Base-by-base conservation (phyloP, 768 basidiomycete species). In the Lentinus brumalis region DNA sequence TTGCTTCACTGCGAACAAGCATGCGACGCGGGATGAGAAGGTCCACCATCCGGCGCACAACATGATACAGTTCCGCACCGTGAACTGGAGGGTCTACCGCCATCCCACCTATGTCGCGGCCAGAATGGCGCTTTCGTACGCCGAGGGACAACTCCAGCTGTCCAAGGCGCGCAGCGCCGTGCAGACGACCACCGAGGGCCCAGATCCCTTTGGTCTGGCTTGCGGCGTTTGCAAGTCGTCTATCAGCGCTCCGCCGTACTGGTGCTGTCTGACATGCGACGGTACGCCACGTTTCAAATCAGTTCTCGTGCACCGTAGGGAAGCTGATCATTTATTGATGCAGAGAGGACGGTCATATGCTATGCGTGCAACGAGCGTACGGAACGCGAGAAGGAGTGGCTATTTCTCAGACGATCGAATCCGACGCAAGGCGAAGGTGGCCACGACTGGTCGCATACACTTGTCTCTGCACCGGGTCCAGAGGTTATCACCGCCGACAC, bases 381-480 rank as follows among this genome's bases (percentile, higher is more conserved):
- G 18, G 54, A 56, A 21, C 30, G n/a, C 10, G 31, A 46, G 31
- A 46, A 47, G 44, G 42, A 42, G 6, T 56, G 54, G 54, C 30
- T 56, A 9, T 45, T 16, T 9, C 31, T 45, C 16, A 42, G 54
- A 9, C 31, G 11, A 9, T 29, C 9, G 2, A 12, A 18, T 11
- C 16, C 30, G 10, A 16, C 45, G 14, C 32, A 32, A 7, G 18
- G 9, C 2, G n/a, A 35, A 0, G 11, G n/a, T 5, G 7, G 7
- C 6, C 54, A 56, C 44, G 16, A 56, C 31, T 56, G 54, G 54
- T 56, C 54, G 9, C 54, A 56, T 44, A 46, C 54, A 3, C 44
- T 56, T 9, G n/a, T 47, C 3, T 35, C 11, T 3, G n/a, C 45
- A 6, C 31, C 54, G 1, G 44, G 21, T n/a, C 44, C 44, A 21